phyloP scores from a whole-genome alignment of 2,329 filamentous ascomycete species.

The Fusarium sublunatum region DNA sequence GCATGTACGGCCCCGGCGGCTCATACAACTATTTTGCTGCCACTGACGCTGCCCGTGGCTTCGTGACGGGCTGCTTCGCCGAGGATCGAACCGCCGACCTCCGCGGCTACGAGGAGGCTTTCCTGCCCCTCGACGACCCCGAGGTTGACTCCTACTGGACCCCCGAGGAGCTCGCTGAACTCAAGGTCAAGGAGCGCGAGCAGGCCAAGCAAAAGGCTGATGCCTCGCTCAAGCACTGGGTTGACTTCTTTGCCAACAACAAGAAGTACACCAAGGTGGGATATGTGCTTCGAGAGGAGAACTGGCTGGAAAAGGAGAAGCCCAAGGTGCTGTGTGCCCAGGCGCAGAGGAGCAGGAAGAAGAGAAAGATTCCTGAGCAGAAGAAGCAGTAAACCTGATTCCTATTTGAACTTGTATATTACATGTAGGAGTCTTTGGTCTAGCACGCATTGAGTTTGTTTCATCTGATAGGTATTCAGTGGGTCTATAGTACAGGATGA shows the following conservation, averaged over 20 bases:
- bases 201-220: conserved; percentile 73
- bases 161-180: conserved; percentile 62
- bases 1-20: conserved; percentile 84
- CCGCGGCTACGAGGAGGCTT: conserved; percentile 89
- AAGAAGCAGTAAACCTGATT: conserved; percentile 10
- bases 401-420: not conserved
- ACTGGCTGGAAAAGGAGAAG: conserved; percentile 71
- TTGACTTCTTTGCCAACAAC: conserved; percentile 81
- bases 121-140: conserved; percentile 71
- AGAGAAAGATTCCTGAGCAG: conserved; percentile 56
- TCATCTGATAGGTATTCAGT: too few relatives aligned
- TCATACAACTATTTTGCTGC: conserved; percentile 90
- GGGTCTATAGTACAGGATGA: not conserved
- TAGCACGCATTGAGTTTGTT: not conserved
- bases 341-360: conserved; percentile 69
- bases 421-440: not conserved
- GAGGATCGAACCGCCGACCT: conserved; percentile 87
- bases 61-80: conserved; percentile 91
- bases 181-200: conserved; percentile 72
- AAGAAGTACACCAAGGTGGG: conserved; percentile 87
- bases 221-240: conserved; percentile 81
- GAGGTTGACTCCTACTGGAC: conserved; percentile 69
- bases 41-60: conserved; percentile 85
- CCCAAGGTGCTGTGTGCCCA: conserved; percentile 74
- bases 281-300: conserved; percentile 70